Conservation (phyloP, 2,329 filamentous ascomycete species). For the Hypoxylon sp. region DNA sequence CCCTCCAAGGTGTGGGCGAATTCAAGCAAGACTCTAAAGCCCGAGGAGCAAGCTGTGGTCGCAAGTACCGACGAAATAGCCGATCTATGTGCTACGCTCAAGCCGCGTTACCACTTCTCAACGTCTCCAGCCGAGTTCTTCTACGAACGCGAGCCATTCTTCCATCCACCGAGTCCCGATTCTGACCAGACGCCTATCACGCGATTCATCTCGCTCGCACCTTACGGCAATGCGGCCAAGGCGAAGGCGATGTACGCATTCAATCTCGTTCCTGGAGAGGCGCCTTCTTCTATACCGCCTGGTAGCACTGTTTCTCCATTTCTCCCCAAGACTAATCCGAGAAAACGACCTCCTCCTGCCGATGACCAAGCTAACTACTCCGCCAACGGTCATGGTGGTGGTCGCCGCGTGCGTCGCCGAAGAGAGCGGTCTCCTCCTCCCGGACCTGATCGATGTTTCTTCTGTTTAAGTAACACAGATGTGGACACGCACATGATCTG, state of each 20-base stretch:
- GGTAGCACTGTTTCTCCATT: constrained; percentile 85
- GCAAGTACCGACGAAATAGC: constrained; percentile 75
- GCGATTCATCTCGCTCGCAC: constrained; percentile 89
- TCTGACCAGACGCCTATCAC: constrained; percentile 73
- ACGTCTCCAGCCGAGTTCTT: constrained; percentile 74
- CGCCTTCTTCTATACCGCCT: constrained; percentile 70
- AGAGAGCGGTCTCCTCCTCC: constrained; percentile 68
- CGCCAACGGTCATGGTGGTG: constrained; percentile 58
- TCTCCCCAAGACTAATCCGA: constrained; percentile 57
- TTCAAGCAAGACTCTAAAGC: constrained; percentile 72
- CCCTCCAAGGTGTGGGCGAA: constrained; percentile 77
- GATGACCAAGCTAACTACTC: constrained; percentile 54
- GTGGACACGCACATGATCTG: constrained; percentile 89
- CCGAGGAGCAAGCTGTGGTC: constrained; percentile 64
- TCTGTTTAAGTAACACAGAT: constrained; percentile 90
- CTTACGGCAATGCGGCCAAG: constrained; percentile 80
- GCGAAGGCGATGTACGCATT: constrained; percentile 87
- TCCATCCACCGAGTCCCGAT: constrained; percentile 68
- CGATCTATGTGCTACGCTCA: constrained; percentile 81
- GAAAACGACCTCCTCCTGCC: constrained; percentile 67
- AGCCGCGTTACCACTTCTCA: constrained; percentile 93
- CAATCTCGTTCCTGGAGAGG: constrained; percentile 73
- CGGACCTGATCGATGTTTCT: constrained; percentile 87
- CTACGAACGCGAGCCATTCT: constrained; percentile 94
- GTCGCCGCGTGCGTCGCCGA: constrained; percentile 60